These are phyloP conservation scores for Suhomyces chickasaworum DNA, from an alignment of 1,139 yeast species.

Conservation along the genomic window DNA sequence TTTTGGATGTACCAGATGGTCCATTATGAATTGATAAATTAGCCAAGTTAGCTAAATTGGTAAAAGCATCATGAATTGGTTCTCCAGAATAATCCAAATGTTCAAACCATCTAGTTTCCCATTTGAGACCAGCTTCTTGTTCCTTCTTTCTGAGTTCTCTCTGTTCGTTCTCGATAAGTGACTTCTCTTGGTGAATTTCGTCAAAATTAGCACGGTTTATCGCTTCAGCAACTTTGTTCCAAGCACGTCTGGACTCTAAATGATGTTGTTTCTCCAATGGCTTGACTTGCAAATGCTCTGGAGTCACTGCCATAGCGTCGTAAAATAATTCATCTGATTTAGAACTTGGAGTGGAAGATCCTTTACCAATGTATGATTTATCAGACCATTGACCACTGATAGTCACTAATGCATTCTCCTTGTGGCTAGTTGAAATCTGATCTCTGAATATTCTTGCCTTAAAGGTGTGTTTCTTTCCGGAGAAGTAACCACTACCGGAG, in stretches of 20 bases:
- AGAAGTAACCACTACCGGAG: conserved; percentile 90
- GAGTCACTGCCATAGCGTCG: conserved; percentile 58
- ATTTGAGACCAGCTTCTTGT: conserved; percentile 55
- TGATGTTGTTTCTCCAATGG: conserved; percentile 75
- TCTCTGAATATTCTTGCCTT: conserved; percentile 77
- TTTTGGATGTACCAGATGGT: conserved; percentile 63
- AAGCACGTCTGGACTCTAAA: conserved; percentile 81
- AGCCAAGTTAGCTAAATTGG: conserved; percentile 54
- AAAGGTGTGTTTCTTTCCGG: conserved; percentile 93
- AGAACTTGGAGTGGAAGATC: conserved; percentile 38
- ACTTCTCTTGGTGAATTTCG: conserved; percentile 70
- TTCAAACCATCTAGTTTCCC: conserved; percentile 84
- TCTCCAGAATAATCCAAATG: conserved; percentile 47
- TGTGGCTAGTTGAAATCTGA: conserved; percentile 46
- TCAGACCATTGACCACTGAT: conserved; percentile 94
- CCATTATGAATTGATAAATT: conserved; percentile 61
- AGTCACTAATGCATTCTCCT: conserved; percentile 71
- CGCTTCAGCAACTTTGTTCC: conserved; percentile 89
- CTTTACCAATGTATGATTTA: conserved; percentile 53
- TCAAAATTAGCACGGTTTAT: conserved; percentile 73
- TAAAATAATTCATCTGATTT: conserved; percentile 59
- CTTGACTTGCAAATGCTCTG: conserved; percentile 68
- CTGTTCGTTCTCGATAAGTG: conserved; percentile 77
- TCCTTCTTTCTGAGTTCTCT: conserved; percentile 79
- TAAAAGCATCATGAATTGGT: conserved; percentile 44